phyloP scores from a whole-genome alignment of 805 yeast genomes.

The Lipomyces yamanashiensis region DNA sequence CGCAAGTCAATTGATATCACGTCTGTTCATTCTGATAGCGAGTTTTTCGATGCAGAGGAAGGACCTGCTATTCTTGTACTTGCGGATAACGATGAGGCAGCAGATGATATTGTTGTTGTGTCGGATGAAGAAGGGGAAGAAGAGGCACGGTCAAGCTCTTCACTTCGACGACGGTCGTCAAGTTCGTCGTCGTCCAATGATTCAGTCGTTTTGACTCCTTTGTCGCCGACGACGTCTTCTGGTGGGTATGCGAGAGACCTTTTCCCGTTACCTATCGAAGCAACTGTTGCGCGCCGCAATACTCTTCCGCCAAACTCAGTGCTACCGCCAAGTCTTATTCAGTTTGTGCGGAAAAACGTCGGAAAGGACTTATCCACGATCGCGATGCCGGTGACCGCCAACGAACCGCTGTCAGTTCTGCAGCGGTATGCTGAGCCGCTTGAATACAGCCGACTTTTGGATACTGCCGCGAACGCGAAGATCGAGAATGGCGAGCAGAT shows the following conservation, averaged over 20 bases:
- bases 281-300: slow-evolving; percentile 23
- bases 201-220: background rate
- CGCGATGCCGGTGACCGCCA: slow-evolving; percentile 92
- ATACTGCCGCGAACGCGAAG: slow-evolving; percentile 59
- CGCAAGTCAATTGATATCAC: slow-evolving; percentile 18
- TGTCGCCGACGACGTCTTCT: slow-evolving; percentile 14
- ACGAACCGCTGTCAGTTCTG: slow-evolving; percentile 85
- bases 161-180: slow-evolving; percentile 11
- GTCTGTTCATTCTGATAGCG: slow-evolving; percentile 40
- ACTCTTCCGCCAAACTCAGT: slow-evolving; percentile 44
- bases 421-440: slow-evolving; percentile 79
- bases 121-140: slow-evolving; percentile 41
- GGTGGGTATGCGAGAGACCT: slow-evolving; percentile 8
- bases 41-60: slow-evolving; percentile 73
- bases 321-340: slow-evolving; percentile 80
- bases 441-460: slow-evolving; percentile 74
- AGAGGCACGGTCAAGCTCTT: slow-evolving; percentile 20
- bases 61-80: slow-evolving; percentile 37
- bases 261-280: slow-evolving; percentile 29
- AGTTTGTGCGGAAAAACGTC: slow-evolving; percentile 83
- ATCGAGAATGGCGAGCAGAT: slow-evolving; percentile 60
- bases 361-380: slow-evolving; percentile 83
- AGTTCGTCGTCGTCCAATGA: slow-evolving; percentile 5
- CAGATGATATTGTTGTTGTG: slow-evolving; percentile 62
- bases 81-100: slow-evolving; percentile 49